A percentile compares a stretch with the other conserved stretches of the same genome.
Conservation (phyloP, 805 yeast species). For the Metschnikowia noctiluminum region DNA sequence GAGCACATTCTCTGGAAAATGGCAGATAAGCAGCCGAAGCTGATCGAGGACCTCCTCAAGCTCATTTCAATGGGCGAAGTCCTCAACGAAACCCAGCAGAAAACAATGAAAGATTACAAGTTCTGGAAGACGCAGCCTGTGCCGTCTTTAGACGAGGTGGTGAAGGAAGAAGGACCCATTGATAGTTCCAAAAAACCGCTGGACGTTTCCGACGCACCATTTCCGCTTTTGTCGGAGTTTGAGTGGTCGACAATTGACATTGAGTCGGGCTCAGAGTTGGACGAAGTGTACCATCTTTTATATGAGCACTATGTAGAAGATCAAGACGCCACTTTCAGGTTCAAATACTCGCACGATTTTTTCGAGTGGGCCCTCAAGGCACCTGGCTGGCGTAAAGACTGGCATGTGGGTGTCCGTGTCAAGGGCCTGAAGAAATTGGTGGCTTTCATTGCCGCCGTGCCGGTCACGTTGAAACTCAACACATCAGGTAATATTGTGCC, state of each 20-base stretch:
- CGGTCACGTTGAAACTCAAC: slow-evolving; percentile 63
- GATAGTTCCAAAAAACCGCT: slow-evolving; percentile 63
- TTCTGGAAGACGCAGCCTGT: slow-evolving; percentile 99
- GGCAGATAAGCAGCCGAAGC: slow-evolving; percentile 13
- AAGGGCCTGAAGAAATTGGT: slow-evolving; percentile 71
- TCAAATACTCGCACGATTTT: slow-evolving; percentile 79
- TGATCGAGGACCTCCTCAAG: slow-evolving; percentile 58
- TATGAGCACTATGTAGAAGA: slow-evolving; percentile 95
- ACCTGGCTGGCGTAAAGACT: slow-evolving; percentile 86
- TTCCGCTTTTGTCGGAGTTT: slow-evolving; percentile 70
- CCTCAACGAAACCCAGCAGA: slow-evolving; percentile 52
- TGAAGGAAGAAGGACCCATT: slow-evolving; percentile 76
- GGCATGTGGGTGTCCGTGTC: slow-evolving; percentile 94
- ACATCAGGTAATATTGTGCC: slow-evolving; percentile 43
- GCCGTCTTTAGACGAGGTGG: slow-evolving; percentile 64
- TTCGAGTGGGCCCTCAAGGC: slow-evolving; percentile 91
- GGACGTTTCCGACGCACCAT: slow-evolving; percentile 69
- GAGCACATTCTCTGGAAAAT: not conserved
- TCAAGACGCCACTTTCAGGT: slow-evolving; percentile 85
- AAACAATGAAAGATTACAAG: slow-evolving; percentile 77
- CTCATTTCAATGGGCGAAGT: slow-evolving; percentile 52
- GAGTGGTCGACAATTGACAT: slow-evolving; percentile 85
- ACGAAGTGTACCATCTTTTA: slow-evolving; percentile 74
- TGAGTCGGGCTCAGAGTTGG: slow-evolving; percentile 50
- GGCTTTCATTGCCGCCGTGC: slow-evolving; percentile 91